These are phyloP conservation scores for Ophiobolus disseminans DNA, from an alignment of 2,329 filamentous ascomycete genomes.

Conservation along the genomic window DNA sequence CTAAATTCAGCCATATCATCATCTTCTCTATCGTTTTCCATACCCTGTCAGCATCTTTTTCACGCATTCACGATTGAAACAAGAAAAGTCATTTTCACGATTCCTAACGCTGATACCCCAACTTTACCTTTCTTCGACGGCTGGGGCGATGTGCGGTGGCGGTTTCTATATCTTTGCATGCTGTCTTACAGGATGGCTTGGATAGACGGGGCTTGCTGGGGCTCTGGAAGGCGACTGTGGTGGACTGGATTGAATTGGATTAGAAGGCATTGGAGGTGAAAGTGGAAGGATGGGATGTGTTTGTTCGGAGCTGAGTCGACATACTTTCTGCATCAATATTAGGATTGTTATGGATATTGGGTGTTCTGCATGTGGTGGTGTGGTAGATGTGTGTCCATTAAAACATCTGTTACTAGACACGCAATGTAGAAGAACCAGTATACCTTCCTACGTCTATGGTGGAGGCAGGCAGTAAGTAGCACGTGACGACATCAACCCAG, in stretches of 20 bases:
- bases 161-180: conserved; percentile 24
- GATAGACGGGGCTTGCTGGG: conserved; percentile 32
- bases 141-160: conserved; percentile 45
- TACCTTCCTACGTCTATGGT: too few relatives aligned
- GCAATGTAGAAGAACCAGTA: too few relatives aligned
- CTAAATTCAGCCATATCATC: conserved; percentile 18
- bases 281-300: conserved; percentile 28
- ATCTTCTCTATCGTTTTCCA: conserved; percentile 42
- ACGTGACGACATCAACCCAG: too few relatives aligned
- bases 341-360: too few relatives aligned
- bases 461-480: too few relatives aligned
- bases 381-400: too few relatives aligned
- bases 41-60: conserved; percentile 41
- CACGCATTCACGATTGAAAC: conserved; percentile 47
- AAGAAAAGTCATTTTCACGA: conserved; percentile 50
- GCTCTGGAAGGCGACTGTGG: conserved; percentile 44
- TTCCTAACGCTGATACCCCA: conserved; percentile 55
- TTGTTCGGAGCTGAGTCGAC: conserved; percentile 39
- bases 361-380: too few relatives aligned
- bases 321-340: too few relatives aligned
- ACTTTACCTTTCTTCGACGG: conserved; percentile 48
- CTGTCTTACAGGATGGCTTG: conserved; percentile 27
- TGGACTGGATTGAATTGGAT: conserved; percentile 32
- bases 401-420: too few relatives aligned
- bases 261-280: conserved; percentile 30